Evolutionary conservation across 23 red algal genomes (phyloP), one percentile per base, ranked within the genome.

Genomic region (Agarophyton chilense): DNA sequence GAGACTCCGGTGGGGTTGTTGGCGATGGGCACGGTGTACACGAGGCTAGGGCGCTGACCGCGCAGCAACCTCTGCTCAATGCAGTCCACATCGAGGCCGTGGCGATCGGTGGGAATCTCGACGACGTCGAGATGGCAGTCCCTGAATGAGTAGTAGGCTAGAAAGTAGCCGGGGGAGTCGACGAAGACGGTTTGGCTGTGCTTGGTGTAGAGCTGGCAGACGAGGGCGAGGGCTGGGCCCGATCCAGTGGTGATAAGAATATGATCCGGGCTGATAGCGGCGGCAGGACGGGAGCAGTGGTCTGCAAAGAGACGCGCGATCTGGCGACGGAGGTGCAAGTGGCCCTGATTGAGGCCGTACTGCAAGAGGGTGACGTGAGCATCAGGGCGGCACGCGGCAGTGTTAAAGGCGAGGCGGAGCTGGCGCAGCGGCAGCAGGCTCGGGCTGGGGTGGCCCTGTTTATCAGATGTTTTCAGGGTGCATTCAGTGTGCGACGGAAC

Each of bases 1-100:
- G 77, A 80, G 18, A 81, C 81, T 17, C 90, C 95, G 26, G 78
- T 93, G 0, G 95, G 95, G 45, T 97, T 97, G 45, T 90, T 85
- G 9, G 83, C 77, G 16, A 97, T 83, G 11, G 95, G 95, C 35
- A 97, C 90, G 5, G 95, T 97, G 81, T 97, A 97, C 22, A 97
- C 66, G 13, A 97, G 56, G 36, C 44, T 28, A 0, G 95, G 95
- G 9, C 72, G 51, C 5, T 78, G 58, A 2, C 89, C 89, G 29
- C 32, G 38, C 39, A 26, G 52, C 24, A 83, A 52, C 38, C 40
- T 31, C 24, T 60, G 39, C 24, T 85, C 85, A 13, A 92, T 33
- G 38, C 22, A 22, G 31, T 93, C 95, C 7, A 97, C 84, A 43
- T 97, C 75, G 45, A 97, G 81, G 19, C 95, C 95, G n/a, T 77